phyloP scores from a whole-genome alignment of 1,139 yeast genomes.

The Groenewaldozyma sp. region DNA sequence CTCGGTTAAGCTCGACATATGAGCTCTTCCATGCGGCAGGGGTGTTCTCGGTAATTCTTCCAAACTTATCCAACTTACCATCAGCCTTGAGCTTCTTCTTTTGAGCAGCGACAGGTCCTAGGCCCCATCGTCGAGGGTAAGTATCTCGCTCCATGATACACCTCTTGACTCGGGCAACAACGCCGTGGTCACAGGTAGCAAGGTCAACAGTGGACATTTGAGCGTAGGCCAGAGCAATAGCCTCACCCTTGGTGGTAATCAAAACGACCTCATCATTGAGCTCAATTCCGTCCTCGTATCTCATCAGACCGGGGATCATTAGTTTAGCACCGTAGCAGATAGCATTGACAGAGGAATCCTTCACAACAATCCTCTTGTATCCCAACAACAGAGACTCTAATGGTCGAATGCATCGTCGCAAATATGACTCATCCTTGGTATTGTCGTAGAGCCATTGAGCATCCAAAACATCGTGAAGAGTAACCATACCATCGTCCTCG shows the following conservation, averaged over 20 bases:
- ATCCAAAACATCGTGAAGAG: slow-evolving; percentile 93
- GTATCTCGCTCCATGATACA: slow-evolving; percentile 99
- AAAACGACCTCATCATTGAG: slow-evolving; percentile 95
- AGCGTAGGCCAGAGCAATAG: slow-evolving; percentile 96
- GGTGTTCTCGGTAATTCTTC: slow-evolving; percentile 86
- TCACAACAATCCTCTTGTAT: slow-evolving; percentile 93
- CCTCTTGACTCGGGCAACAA: slow-evolving; percentile 97
- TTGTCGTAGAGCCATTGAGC: slow-evolving; percentile 98
- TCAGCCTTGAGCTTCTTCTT: slow-evolving; percentile 97
- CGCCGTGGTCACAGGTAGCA: slow-evolving; percentile 96
- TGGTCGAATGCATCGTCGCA: slow-evolving; percentile 91
- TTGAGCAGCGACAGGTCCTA: slow-evolving; percentile 97
- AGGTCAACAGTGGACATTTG: slow-evolving; percentile 98
- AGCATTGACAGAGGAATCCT: slow-evolving; percentile 97
- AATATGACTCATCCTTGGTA: slow-evolving; percentile 91
- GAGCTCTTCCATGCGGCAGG: slow-evolving; percentile 87
- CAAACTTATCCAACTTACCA: slow-evolving; percentile 93
- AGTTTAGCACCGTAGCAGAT: slow-evolving; percentile 98
- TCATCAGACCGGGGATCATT: slow-evolving; percentile 96
- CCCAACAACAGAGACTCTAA: slow-evolving; percentile 88
- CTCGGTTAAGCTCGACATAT: slow-evolving; percentile 52
- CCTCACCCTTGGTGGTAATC: slow-evolving; percentile 99
- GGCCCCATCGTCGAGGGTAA: slow-evolving; percentile 99
- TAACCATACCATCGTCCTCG: slow-evolving; percentile 86
- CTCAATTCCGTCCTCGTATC: slow-evolving; percentile 97